Evolutionary conservation across 306 rosid genomes (phyloP), one percentile per base, ranked within the genome.

Genomic region (Malus orientalis): DNA sequence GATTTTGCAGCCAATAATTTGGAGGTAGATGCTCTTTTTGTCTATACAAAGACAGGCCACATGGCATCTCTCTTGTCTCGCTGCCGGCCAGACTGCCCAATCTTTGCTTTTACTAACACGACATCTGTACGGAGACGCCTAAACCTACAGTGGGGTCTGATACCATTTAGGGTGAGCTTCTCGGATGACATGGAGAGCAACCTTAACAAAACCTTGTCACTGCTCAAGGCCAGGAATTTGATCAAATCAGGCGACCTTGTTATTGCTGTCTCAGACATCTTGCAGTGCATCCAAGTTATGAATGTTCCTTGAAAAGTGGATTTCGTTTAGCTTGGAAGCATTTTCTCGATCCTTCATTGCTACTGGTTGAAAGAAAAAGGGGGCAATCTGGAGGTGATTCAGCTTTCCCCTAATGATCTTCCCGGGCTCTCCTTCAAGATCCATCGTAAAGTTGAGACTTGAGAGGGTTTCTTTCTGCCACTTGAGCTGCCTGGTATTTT

Each of bases 221-320:
- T 96, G 86, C 97, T 96, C 38, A 96, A 93, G 89, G 99, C 99
- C 74, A 81, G 98, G 86, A 96, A 96, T 82, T 78, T 96, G 81
- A 89, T 96, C 86, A 96, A 93, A 85, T 91, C 99, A 58, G 99
- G 98, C 33, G 99, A 96, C 87, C 99, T 96, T 63, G 97, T 96
- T 70, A 89, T 96, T 78, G 99, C 96, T 71, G 99, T 96, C 81
- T 96, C 98, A 16, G 99, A 96, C 83, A 87, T 91, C 85, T 85
- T 96, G 81, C 98, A 93, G 87, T 93, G 97, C 69, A 88, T 96
- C 75, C 99, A 93, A 85, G 99, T 93, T 54, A 88, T 96, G 99
- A 92, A 96, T 85, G 98, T 96, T 73, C 99, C 98, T 16, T 88
- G 47, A 86, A 23, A 45, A 54, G 38, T 63, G 51, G 30, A 62